These are phyloP conservation scores for Akanthomyces dipterigenus DNA, from an alignment of 2,329 filamentous ascomycete species.

Conservation along the genomic window DNA sequence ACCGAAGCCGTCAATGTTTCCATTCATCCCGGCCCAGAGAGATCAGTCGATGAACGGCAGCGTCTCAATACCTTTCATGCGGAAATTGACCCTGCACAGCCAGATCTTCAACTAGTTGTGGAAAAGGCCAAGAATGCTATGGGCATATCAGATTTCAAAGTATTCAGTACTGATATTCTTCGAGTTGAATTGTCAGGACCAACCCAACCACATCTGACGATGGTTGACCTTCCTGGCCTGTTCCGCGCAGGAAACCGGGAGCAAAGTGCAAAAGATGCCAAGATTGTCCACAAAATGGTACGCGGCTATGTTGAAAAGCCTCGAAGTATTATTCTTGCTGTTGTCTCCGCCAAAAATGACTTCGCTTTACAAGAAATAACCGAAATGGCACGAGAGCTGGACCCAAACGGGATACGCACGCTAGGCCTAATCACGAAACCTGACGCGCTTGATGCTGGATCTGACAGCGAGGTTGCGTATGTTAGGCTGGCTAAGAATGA, in stretches of 20 bases:
- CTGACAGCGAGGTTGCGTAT: conserved; percentile 31
- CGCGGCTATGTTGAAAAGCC: conserved; percentile 48
- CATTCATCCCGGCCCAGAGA: conserved; percentile 24
- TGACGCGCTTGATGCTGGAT: conserved; percentile 26
- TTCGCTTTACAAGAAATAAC: conserved; percentile 53
- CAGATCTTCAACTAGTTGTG: conserved; percentile 28
- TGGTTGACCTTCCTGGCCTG: conserved; percentile 53
- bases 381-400: conserved; percentile 30
- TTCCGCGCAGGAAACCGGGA: conserved; percentile 42
- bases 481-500: conserved; percentile 35
- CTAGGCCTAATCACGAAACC: conserved; percentile 47
- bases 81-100: conserved; percentile 13
- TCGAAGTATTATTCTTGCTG: conserved; percentile 53
- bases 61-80: conserved; percentile 21
- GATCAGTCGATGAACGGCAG: conserved; percentile 21
- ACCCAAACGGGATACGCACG: conserved; percentile 34
- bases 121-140: conserved; percentile 39
- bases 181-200: conserved; percentile 43
- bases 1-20: conserved; percentile 27
- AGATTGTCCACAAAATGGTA: conserved; percentile 41
- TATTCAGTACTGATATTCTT: conserved; percentile 41
- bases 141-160: conserved; percentile 35
- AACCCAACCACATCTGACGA: conserved; percentile 43
- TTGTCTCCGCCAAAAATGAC: conserved; percentile 48
- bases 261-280: conserved; percentile 37